Percentiles rank a stretch among this genome's conserved stretches.
phyloP scores from a whole-genome alignment of 2,329 filamentous ascomycete genomes.

The Alternaria consortialis region DNA sequence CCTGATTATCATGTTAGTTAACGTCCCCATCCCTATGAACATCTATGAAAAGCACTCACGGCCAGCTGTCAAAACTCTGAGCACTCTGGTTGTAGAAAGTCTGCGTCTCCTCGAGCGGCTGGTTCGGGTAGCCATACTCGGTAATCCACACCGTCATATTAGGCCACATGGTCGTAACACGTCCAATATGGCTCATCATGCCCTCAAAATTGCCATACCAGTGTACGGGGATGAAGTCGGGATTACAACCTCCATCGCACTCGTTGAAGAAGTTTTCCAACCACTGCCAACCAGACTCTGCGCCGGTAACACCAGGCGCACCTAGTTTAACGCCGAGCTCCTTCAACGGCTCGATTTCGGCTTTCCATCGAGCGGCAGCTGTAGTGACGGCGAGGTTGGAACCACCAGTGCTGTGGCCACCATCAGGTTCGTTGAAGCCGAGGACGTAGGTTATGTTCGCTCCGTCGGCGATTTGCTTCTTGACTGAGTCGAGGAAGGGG shows the following conservation, averaged over 20 bases:
- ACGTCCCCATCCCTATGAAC: not conserved
- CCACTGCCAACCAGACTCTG: slow-evolving; percentile 70
- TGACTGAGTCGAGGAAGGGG: slow-evolving; percentile 69
- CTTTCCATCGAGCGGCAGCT: slow-evolving; percentile 75
- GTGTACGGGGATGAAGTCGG: slow-evolving; percentile 62
- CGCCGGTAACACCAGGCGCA: slow-evolving; percentile 74
- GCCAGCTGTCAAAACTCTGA: slow-evolving; percentile 71
- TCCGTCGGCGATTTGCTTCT: slow-evolving; percentile 60
- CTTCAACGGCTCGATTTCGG: slow-evolving; percentile 74
- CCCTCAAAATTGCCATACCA: slow-evolving; percentile 73
- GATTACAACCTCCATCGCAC: slow-evolving; percentile 59
- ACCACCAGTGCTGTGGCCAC: slow-evolving; percentile 64
- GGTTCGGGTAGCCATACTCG: slow-evolving; percentile 72
- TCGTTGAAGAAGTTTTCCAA: slow-evolving; percentile 70
- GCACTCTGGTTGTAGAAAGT: slow-evolving; percentile 72
- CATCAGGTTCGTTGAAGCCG: slow-evolving; percentile 84
- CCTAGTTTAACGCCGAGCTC: slow-evolving; percentile 71
- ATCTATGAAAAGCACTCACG: slow-evolving; percentile 48
- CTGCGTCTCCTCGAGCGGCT: slow-evolving; percentile 66
- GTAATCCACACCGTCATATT: slow-evolving; percentile 77
- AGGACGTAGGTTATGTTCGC: slow-evolving; percentile 73
- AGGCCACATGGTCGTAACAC: slow-evolving; percentile 60
- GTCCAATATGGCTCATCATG: slow-evolving; percentile 71
- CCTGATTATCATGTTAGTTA: slow-evolving; percentile 25
- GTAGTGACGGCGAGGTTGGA: slow-evolving; percentile 66